These are phyloP conservation scores for Isoetes engelmannii DNA, from an alignment of 83 land plant species.

Conservation along the genomic window DNA sequence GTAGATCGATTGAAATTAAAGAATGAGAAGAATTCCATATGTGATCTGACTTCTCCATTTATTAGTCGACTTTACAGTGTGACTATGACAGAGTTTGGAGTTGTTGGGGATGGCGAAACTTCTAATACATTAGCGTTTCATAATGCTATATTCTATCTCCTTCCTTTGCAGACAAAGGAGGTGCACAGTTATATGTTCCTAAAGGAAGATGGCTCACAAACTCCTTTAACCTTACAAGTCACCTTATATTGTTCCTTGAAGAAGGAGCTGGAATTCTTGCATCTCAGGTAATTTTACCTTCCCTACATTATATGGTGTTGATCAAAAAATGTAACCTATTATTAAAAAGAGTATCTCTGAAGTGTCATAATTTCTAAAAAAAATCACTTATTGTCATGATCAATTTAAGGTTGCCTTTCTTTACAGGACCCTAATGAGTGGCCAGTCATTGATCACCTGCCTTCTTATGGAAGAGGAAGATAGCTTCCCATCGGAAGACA, in stretches of 20 bases:
- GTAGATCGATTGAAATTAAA: no score
- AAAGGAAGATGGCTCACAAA: slow-evolving; percentile 16
- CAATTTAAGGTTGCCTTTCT: background rate
- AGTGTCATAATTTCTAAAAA: no score
- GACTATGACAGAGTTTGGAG: slow-evolving; percentile 13
- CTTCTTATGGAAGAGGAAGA: slow-evolving; percentile 13
- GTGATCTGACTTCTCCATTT: no score
- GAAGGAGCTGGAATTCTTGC: slow-evolving; percentile 13
- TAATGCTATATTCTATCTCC: slow-evolving; percentile 15
- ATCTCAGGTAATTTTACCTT: slow-evolving; percentile 7
- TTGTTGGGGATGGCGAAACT: slow-evolving; percentile 14
- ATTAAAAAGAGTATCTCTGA: no score
- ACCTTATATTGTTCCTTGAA: slow-evolving; percentile 9
- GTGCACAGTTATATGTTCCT: slow-evolving; percentile 18
- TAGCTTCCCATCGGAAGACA: background rate
- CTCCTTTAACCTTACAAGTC: slow-evolving; percentile 12
- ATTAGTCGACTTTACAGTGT: background rate
- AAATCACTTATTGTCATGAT: no score
- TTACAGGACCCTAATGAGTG: slow-evolving; percentile 9
- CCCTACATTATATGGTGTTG: no score
- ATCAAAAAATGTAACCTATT: no score
- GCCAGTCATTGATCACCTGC: slow-evolving; percentile 9
- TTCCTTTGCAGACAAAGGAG: slow-evolving; percentile 17
- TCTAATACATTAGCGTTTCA: slow-evolving; percentile 11
- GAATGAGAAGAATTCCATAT: no score